Conservation (phyloP, 805 yeast species). For the Monosporozyma servazzii region DNA sequence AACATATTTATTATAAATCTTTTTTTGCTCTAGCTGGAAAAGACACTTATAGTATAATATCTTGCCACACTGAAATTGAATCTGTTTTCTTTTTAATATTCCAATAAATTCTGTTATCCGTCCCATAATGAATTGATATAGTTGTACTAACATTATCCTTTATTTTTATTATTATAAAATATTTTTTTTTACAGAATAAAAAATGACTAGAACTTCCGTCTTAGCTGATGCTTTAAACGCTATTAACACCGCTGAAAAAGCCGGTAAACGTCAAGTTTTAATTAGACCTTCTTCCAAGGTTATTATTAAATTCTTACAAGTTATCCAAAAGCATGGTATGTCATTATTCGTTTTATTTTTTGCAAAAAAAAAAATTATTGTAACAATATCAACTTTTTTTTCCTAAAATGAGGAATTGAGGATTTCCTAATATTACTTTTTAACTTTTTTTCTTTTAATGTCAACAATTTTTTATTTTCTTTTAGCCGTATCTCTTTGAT, state of each 20-base stretch:
- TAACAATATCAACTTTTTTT: not conserved
- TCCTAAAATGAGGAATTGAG: not conserved
- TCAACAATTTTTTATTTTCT: not conserved
- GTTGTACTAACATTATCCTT: not conserved
- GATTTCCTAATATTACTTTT: not conserved
- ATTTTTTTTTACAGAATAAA: constrained; percentile 12
- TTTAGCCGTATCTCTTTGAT: not conserved
- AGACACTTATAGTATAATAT: not conserved
- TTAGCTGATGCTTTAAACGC: constrained; percentile 97
- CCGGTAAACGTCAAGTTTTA: constrained; percentile 97
- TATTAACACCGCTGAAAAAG: constrained; percentile 97
- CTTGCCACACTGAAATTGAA: not conserved
- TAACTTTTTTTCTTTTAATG: not conserved
- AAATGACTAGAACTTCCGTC: constrained; percentile 96
- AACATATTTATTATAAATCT: not conserved
- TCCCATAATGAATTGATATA: not conserved
- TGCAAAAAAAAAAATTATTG: not conserved
- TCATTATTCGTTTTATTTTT: constrained; percentile 2
- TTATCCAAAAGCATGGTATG: constrained; percentile 91
- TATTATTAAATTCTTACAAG: constrained; percentile 88
- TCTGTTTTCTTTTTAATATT: not conserved
- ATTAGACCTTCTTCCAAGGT: constrained; percentile 98
- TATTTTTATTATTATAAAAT: not conserved
- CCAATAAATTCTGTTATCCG: not conserved
- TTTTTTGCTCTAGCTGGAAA: not conserved